A percentile compares a stretch with the other conserved stretches of the same genome.
Evolutionary conservation across 768 basidiomycete species (phyloP).

Genomic region (Serpula lacrymans): DNA sequence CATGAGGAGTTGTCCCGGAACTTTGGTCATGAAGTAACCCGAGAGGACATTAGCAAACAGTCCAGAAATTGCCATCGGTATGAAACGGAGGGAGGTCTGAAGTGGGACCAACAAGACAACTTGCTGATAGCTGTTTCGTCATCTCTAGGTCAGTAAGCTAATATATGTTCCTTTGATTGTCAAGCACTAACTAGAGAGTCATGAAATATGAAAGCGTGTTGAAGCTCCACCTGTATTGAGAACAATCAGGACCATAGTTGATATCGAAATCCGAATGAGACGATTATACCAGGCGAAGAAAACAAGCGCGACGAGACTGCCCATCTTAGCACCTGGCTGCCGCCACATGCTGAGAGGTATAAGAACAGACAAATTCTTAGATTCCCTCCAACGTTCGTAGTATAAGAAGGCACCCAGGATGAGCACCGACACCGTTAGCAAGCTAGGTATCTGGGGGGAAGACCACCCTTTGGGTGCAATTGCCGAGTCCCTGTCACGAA

Average conservation of each 20-base stretch:
- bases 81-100: constrained; percentile 28
- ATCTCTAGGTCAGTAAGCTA: too few species aligned
- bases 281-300: constrained; percentile 28
- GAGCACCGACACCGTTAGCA: constrained; percentile 23
- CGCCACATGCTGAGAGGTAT: constrained; percentile 32
- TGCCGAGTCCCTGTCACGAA: constrained; percentile 23
- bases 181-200: constrained; percentile 22
- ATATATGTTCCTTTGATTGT: neutral
- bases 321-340: constrained; percentile 26
- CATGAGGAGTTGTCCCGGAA: constrained; percentile 28
- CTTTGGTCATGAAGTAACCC: constrained; percentile 19
- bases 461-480: constrained; percentile 29
- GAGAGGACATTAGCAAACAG: constrained; percentile 15
- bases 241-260: neutral
- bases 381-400: constrained; percentile 30
- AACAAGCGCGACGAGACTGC: constrained; percentile 22
- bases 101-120: constrained; percentile 25
- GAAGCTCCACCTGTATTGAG: constrained; percentile 23
- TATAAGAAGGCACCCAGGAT: constrained; percentile 22
- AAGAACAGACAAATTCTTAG: constrained; percentile 21
- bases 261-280: too few species aligned
- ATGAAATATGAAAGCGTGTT: constrained; percentile 30
- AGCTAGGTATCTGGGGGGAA: constrained; percentile 28
- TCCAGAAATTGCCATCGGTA: constrained; percentile 32
- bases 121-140: constrained; percentile 27